Evolutionary conservation across 2,329 filamentous ascomycete genomes (phyloP).

Genomic region (Colletotrichum euphorbiae): DNA sequence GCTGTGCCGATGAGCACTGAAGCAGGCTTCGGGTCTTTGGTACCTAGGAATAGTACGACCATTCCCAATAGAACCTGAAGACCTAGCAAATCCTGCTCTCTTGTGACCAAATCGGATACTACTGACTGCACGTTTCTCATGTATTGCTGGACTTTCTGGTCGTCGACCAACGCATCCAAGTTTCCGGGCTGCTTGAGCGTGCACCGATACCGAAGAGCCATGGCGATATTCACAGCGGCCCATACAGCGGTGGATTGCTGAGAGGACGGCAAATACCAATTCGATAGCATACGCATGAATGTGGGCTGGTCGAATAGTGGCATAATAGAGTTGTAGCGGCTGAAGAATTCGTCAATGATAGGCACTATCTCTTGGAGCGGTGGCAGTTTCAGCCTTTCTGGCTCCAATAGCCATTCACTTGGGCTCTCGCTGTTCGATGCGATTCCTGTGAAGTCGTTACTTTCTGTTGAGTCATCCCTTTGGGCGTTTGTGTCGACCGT

Average conservation of each 20-base stretch:
- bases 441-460: not conserved
- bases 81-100: constrained; percentile 52
- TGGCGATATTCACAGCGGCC: constrained; percentile 54
- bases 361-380: constrained; percentile 51
- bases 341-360: constrained; percentile 53
- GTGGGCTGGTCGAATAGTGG: constrained; percentile 52
- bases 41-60: constrained; percentile 52
- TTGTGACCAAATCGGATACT: constrained; percentile 52
- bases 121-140: constrained; percentile 53
- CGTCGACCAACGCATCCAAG: constrained; percentile 37
- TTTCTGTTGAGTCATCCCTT: not conserved
- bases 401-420: constrained; percentile 35
- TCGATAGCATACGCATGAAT: constrained; percentile 51
- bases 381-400: constrained; percentile 43
- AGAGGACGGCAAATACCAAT: constrained; percentile 48
- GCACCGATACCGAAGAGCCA: constrained; percentile 51
- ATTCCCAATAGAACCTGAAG: constrained; percentile 54
- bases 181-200: constrained; percentile 41
- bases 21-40: constrained; percentile 51
- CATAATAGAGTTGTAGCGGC: constrained; percentile 49
- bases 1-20: constrained; percentile 54
- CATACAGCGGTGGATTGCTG: constrained; percentile 42
- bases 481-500: not conserved
- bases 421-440: constrained; percentile 20
- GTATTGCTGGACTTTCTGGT: constrained; percentile 44